Base-by-base conservation (phyloP, 768 basidiomycete genomes). In the Suillus alpinus region DNA sequence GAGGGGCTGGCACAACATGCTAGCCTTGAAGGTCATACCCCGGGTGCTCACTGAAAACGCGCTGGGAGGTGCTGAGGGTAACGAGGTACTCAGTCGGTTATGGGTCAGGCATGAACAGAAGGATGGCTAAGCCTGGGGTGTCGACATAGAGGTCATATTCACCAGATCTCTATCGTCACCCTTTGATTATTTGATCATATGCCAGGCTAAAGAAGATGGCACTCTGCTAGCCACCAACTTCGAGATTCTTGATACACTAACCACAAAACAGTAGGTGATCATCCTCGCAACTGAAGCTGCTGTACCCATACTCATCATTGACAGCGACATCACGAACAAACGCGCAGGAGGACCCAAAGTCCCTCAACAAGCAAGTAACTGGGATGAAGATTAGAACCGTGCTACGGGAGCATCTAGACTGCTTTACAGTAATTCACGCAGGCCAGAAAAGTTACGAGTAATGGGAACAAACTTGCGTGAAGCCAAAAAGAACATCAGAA, bases 251-350 rank as follows among this genome's bases (percentile, higher is more conserved):
- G 94, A n/a, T n/a, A 97, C 94, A n/a, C 80, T 95, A 7, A 91
- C 87, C 9, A 90, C 93, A 18, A 96, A 95, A 73, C 78, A 87
- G 5, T 96, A 94, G 94, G 94, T 92, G 1, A 85, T 97, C 66
- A 81, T 84, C 60, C 83, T 95, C n/a, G 95, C 89, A 16, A 94
- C 94, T 0, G 94, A 97, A 70, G 93, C 94, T 16, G 94, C 95
- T n/a, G n/a, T 1, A 43, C 88, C 92, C 0, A 91, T 97, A 34
- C 84, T 99, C 58, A 91, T 89, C 63, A 96, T 99, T 6, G 97
- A 99, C 76, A 94, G 92, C 69, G 97, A 98, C 72, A 97, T 98
- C 78, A 94, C 95, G 86, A 92, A 91, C 77, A 94, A 93, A 71
- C 90, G 90, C 4, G 53, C 53, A 39, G 53, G 53, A 39, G 53